phyloP scores from a whole-genome alignment of 78 protist genomes.

The Chrysochromulina tobinii region DNA sequence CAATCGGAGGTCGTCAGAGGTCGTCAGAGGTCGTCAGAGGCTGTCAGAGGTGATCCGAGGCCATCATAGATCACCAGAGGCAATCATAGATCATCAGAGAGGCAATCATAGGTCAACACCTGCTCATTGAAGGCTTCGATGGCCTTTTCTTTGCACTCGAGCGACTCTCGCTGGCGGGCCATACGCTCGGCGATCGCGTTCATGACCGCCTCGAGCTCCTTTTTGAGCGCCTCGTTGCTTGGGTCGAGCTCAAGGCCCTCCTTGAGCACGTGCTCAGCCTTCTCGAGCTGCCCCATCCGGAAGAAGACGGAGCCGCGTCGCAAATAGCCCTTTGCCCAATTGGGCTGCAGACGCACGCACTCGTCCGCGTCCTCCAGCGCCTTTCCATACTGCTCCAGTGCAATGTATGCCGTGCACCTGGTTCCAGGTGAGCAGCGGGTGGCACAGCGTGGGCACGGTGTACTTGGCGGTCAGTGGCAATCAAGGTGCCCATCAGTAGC shows the following conservation, averaged over 20 bases:
- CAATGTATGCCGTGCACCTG: neutral
- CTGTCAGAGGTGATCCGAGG: too few relatives aligned
- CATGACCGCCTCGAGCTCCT: slow-evolving; percentile 18
- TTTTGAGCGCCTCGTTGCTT: neutral
- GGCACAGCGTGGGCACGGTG: too few relatives aligned
- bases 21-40: too few relatives aligned
- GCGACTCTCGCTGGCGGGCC: slow-evolving; percentile 12
- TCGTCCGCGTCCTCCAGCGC: slow-evolving; percentile 9
- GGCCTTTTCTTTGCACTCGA: neutral
- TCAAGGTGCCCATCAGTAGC: too few relatives aligned
- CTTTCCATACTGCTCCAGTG: neutral
- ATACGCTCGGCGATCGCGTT: slow-evolving; percentile 3
- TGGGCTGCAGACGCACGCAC: slow-evolving; percentile 7
- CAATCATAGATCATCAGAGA: too few relatives aligned
- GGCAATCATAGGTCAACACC: too few relatives aligned
- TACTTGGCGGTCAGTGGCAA: too few relatives aligned
- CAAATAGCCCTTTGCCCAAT: neutral
- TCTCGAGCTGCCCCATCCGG: neutral
- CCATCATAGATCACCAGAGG: too few relatives aligned
- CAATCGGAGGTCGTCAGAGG: too few relatives aligned
- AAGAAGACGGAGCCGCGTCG: slow-evolving; percentile 4
- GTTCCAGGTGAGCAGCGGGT: too few relatives aligned
- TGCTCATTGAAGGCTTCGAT: neutral
- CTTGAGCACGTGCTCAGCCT: too few relatives aligned
- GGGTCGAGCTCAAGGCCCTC: too few relatives aligned